Base-by-base conservation (phyloP, 2,329 filamentous ascomycete genomes). In the Tolypocladium pustulatum region DNA sequence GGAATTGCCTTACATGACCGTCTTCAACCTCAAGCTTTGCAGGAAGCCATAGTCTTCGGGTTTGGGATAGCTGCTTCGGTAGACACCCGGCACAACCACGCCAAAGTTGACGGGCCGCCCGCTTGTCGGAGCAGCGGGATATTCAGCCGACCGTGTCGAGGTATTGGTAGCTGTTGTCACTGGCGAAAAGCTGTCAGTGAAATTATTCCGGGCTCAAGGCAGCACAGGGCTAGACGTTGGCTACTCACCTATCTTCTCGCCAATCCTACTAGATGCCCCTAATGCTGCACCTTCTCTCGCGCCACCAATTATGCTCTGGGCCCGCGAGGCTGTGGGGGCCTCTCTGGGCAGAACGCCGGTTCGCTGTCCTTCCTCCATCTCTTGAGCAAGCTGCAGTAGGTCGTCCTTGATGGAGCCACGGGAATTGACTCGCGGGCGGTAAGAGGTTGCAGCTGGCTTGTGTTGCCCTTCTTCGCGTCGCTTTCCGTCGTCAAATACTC, bases 1-100 rank as follows among this genome's bases (percentile, higher is more conserved):
- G 6, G 32, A 22, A 13, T 46, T 12, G 30, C 75, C 84, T 72
- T 78, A 90, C 84, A 96, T 79, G 59, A 96, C 86, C 20, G 88
- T 93, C 75, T 89, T 91, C 61, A 97, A 76, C 13, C 82, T 78
- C 55, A 96, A 77, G 32, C 76, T 77, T 65, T 81, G 76, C 58
- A 96, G 75, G 67, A 89, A 93, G 4, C 78, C 77, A 62, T 89
- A 88, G 67, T 96, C 87, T 59, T 86, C 80, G 6, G 80, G 72
- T 61, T 84, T 77, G 3, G 92, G 92, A 68, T 91, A 96, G 63
- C 87, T 88, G 72, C 90, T 93, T 57, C 92, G 84, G 70, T 90
- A 96, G 34, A 97, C 79, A 10, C 87, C 86, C 8, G 85, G 82
- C 25, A 87, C 75, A 25, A 96, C 87, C 34, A 84, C 75, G 22